A percentile compares a stretch with the other conserved stretches of the same genome.
These are phyloP conservation scores for Venturia oleaginea DNA, from an alignment of 2,329 filamentous ascomycete genomes.

Conservation along the genomic window DNA sequence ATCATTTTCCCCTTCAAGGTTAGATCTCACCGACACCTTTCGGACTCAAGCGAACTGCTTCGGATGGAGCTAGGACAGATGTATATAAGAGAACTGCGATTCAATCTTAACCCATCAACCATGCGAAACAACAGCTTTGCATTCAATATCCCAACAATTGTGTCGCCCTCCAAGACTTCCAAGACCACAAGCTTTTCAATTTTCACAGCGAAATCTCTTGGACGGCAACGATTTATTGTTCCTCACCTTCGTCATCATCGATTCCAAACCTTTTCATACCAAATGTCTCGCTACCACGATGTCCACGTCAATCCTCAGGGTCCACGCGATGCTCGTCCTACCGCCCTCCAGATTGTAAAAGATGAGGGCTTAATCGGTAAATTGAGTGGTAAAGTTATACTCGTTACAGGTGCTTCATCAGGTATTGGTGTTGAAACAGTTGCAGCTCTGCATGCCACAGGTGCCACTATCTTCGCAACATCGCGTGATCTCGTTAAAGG, in stretches of 20 bases:
- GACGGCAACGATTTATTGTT: not conserved
- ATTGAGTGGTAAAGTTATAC: constrained; percentile 21
- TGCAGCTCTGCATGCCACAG: constrained; percentile 26
- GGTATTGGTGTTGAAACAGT: constrained; percentile 19
- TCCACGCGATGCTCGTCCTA: constrained; percentile 33
- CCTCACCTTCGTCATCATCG: not conserved
- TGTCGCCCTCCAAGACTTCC: no score
- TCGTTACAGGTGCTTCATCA: constrained; percentile 24
- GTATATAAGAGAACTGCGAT: not conserved
- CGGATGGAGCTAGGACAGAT: not conserved
- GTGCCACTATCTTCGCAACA: constrained; percentile 37
- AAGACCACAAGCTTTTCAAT: no score
- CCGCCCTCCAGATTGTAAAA: constrained; percentile 31
- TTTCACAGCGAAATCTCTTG: no score
- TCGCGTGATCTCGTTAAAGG: constrained; percentile 35
- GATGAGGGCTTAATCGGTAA: constrained; percentile 30
- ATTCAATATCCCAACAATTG: no score
- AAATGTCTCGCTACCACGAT: constrained; percentile 11
- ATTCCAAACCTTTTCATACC: not conserved
- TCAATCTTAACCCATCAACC: not conserved
- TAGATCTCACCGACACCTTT: no score
- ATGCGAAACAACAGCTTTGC: no score
- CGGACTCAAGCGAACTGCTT: no score
- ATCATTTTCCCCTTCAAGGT: not conserved
- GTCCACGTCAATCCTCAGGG: constrained; percentile 19